Evolutionary conservation across 139 green algal genomes (phyloP).

Genomic region (Ettlia oleoabundans): DNA sequence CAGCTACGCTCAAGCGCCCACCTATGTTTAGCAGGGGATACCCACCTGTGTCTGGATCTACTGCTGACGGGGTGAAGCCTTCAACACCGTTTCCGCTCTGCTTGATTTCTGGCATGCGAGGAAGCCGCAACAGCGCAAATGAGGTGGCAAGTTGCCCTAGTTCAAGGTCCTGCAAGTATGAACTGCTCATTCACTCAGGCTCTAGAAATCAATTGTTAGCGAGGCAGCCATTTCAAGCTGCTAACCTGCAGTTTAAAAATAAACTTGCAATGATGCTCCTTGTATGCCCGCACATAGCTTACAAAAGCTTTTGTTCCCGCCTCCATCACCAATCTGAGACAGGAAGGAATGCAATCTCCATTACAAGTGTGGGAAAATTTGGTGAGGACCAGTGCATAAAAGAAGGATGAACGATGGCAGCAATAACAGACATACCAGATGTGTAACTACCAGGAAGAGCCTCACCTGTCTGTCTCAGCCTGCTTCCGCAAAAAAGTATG

Average conservation of each 20-base stretch:
- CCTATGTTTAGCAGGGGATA: no score
- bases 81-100: conserved; percentile 39
- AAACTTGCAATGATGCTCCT: conserved; percentile 96
- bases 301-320: conserved; percentile 90
- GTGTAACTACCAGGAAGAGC: no score
- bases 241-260: conserved; percentile 86
- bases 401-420: background rate
- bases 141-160: conserved; percentile 78
- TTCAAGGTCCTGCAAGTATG: conserved; percentile 67
- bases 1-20: no score
- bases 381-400: background rate
- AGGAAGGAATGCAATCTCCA: background rate
- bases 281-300: conserved; percentile 94
- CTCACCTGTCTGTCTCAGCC: conserved; percentile 70
- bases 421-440: no score
- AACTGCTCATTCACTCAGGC: background rate
- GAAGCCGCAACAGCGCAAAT: conserved; percentile 89
- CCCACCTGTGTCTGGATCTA: conserved; percentile 66
- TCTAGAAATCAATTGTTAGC: background rate
- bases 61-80: conserved; percentile 55
- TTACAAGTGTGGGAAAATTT: background rate
- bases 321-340: conserved; percentile 87
- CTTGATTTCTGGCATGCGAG: conserved; percentile 91
- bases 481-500: conserved; percentile 40
- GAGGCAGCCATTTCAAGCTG: no score